phyloP scores from a whole-genome alignment of 306 rosid genomes.

The Arachis stenosperma region DNA sequence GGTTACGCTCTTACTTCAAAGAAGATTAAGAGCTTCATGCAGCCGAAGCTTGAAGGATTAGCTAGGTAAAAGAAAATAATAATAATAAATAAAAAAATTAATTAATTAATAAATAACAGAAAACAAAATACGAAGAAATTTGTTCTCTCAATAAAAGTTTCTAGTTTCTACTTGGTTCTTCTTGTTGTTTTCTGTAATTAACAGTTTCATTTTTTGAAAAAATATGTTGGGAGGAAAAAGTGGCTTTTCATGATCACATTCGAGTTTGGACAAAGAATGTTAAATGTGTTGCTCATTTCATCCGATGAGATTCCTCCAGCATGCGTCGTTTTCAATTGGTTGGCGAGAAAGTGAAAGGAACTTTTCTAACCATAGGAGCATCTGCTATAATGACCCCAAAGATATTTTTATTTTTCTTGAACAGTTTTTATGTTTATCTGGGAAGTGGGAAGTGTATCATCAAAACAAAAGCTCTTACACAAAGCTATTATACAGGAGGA shows the following conservation, averaged over 20 bases:
- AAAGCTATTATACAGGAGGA: background rate
- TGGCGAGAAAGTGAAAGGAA: conserved; percentile 48
- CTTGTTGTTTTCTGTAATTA: background rate
- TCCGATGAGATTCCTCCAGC: conserved; percentile 22
- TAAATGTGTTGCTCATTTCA: conserved; percentile 23
- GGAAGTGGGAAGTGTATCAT: background rate
- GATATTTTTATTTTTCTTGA: conserved; percentile 25
- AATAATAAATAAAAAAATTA: no score
- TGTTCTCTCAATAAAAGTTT: background rate
- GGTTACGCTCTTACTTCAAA: conserved; percentile 95
- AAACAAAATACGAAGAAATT: background rate
- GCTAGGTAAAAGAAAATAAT: conserved; percentile 62
- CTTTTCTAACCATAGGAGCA: conserved; percentile 29
- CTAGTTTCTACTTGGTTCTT: background rate
- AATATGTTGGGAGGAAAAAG: background rate
- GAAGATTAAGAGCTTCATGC: conserved; percentile 90
- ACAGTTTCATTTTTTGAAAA: background rate
- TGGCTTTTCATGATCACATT: background rate
- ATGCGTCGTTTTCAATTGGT: conserved; percentile 56
- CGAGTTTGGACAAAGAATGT: conserved; percentile 4
- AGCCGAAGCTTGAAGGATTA: conserved; percentile 83
- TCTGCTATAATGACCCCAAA: background rate
- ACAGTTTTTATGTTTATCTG: background rate
- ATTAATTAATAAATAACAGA: background rate
- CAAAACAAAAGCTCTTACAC: background rate